A percentile compares a stretch with the other conserved stretches of the same genome.
Conservation (phyloP, 2,329 filamentous ascomycete species). For the Cladosporium austrohemisphaericum region DNA sequence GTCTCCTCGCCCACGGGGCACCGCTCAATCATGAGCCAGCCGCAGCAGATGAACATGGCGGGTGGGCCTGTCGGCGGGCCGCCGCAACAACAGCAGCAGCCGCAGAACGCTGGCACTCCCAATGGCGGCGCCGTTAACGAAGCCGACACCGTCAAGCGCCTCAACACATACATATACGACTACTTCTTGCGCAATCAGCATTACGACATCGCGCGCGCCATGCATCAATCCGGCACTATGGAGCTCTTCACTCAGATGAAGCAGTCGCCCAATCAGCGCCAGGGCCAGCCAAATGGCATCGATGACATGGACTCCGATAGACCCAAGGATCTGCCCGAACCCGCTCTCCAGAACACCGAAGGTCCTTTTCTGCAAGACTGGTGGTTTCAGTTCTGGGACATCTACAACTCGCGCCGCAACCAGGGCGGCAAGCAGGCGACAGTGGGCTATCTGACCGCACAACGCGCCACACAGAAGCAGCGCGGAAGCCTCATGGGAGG, state of each 20-base stretch:
- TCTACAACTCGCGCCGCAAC: conserved; percentile 75
- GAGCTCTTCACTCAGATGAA: conserved; percentile 48
- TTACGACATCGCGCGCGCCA: conserved; percentile 74
- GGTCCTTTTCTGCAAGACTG: conserved; percentile 92
- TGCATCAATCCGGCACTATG: conserved; percentile 52
- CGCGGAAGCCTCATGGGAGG: conserved; percentile 66
- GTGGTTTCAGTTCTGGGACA: conserved; percentile 97
- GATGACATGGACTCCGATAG: conserved; percentile 71
- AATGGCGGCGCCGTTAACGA: conserved; percentile 21
- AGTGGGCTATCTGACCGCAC: conserved; percentile 45
- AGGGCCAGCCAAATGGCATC: conserved; percentile 55
- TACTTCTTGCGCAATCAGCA: conserved; percentile 85
- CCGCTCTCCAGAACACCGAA: conserved; percentile 64
- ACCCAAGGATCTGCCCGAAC: conserved; percentile 74
- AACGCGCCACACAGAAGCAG: conserved; percentile 68
- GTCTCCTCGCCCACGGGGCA: conserved; percentile 5
- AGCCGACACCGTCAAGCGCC: conserved; percentile 56
- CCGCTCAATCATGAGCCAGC: conserved; percentile 51
- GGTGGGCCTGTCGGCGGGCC: conserved; percentile 62
- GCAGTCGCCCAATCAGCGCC: conserved; percentile 56
- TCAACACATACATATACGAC: conserved; percentile 89
- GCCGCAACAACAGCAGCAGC: conserved; percentile 41
- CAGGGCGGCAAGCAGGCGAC: conserved; percentile 50
- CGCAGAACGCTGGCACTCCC: conserved; percentile 29
- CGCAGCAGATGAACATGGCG: conserved; percentile 66